Evolutionary conservation across 2,329 filamentous ascomycete species (phyloP), one percentile per base, ranked within the genome.

Genomic region (Alternaria hordeiaustralica): DNA sequence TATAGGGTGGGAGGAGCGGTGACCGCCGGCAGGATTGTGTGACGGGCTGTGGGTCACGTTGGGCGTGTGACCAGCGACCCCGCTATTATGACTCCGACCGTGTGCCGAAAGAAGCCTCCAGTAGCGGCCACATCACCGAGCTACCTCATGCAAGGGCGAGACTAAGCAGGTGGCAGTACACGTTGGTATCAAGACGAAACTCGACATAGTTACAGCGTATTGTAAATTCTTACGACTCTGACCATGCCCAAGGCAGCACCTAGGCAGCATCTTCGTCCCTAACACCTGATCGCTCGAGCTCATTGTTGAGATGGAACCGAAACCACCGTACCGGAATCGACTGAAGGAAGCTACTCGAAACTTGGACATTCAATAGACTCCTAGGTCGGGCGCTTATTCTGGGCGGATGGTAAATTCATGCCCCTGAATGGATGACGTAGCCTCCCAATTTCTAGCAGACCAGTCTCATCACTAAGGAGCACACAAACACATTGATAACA

Each of bases 1-100:
- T 69, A 68, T 62, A 67, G 30, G 49, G 50, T 23, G n/a, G 50
- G 65, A 68, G 50, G 63, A 64, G 58, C 63, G 60, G 61, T 57
- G 61, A 58, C 54, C 28, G 30, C 33, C 55, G 54, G 56, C 33
- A 33, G 23, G 28, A 36, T 18, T 23, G 13, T 36, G 26, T 44
- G 47, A 45, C 45, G 36, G 36, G 15, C 47, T n/a, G 49, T 58
- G 55, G 55, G 55, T 55, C 60, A 26, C 43, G 11, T 47, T 63
- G 60, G 56, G 30, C 60, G 55, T 63, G 60, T 63, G 60, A 63
- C 55, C 60, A 59, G n/a, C 18, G 43, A 50, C 47, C 60, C 60
- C 60, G 49, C 60, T 43, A 47, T 41, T 60, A 59, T 62, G 60
- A 60, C 56, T 63, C 60, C 43, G 33, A 15, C 43, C 12, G 15